A percentile compares a stretch with the other conserved stretches of the same genome.
phyloP scores from a whole-genome alignment of 768 basidiomycete species.

The Russula sp. region DNA sequence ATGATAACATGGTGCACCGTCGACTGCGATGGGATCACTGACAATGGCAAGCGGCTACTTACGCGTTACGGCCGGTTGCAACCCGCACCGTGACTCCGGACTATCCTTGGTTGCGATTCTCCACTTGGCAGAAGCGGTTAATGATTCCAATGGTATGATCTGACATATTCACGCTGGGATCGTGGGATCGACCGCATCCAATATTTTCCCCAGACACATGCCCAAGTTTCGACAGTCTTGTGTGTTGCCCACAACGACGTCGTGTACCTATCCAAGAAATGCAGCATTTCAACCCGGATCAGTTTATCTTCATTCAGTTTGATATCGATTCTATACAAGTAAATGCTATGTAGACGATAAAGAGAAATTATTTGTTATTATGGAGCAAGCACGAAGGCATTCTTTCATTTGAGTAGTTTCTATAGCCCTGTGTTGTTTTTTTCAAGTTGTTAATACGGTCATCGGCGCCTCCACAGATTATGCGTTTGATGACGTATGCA shows the following conservation, averaged over 20 bases:
- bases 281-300: not conserved
- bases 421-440: not conserved
- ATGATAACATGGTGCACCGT: not conserved
- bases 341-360: not conserved
- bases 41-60: not conserved
- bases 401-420: not conserved
- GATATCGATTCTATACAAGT: not conserved
- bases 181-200: not conserved
- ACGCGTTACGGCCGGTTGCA: not conserved
- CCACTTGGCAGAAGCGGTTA: not conserved
- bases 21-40: not conserved
- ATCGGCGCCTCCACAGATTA: too few species aligned
- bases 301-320: not conserved
- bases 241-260: not conserved
- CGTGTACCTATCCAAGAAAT: not conserved
- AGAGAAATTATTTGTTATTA: not conserved
- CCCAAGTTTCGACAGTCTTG: not conserved
- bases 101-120: not conserved
- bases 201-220: not conserved
- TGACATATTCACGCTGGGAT: not conserved
- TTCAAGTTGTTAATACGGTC: too few species aligned
- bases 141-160: not conserved
- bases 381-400: too few species aligned
- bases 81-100: not conserved
- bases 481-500: too few species aligned